Evolutionary conservation across 2,329 filamentous ascomycete species (phyloP).

Genomic region (Coniella lustricola): DNA sequence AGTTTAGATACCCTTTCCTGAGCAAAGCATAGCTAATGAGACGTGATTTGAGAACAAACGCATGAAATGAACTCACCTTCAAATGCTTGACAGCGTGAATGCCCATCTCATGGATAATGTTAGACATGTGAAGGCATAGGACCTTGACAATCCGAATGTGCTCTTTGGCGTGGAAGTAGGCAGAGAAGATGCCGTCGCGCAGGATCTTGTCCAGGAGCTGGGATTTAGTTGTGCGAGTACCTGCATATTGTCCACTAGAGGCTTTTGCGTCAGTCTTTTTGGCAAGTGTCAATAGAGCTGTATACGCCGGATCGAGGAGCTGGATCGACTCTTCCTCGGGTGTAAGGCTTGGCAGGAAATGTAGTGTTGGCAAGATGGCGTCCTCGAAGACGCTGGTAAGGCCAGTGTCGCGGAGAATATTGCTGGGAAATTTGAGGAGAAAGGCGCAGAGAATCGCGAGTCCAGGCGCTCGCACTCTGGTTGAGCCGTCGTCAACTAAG

Average conservation of each 20-base stretch:
- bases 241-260: conserved; percentile 1
- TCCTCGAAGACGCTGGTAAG: conserved; percentile 63
- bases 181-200: conserved; percentile 48
- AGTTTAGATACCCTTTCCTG: background rate
- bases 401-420: conserved; percentile 54
- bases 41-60: background rate
- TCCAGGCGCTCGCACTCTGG: conserved; percentile 46
- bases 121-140: conserved; percentile 43
- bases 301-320: conserved; percentile 60
- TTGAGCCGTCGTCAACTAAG: conserved; percentile 57
- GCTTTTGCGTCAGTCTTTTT: conserved; percentile 27
- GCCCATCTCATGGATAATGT: conserved; percentile 49
- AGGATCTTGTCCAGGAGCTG: conserved; percentile 47
- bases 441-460: conserved; percentile 48
- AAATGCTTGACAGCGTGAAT: conserved; percentile 61
- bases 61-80: conserved; percentile 48
- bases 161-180: conserved; percentile 51
- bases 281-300: conserved; percentile 55
- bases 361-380: conserved; percentile 63
- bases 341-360: conserved; percentile 70
- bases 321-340: conserved; percentile 61
- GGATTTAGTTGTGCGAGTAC: conserved; percentile 20
- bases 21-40: conserved; percentile 19
- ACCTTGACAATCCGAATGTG: conserved; percentile 50
- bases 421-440: conserved; percentile 44